phyloP scores from a whole-genome alignment of 495 filamentous ascomycete species.

The Daldinia grandis region DNA sequence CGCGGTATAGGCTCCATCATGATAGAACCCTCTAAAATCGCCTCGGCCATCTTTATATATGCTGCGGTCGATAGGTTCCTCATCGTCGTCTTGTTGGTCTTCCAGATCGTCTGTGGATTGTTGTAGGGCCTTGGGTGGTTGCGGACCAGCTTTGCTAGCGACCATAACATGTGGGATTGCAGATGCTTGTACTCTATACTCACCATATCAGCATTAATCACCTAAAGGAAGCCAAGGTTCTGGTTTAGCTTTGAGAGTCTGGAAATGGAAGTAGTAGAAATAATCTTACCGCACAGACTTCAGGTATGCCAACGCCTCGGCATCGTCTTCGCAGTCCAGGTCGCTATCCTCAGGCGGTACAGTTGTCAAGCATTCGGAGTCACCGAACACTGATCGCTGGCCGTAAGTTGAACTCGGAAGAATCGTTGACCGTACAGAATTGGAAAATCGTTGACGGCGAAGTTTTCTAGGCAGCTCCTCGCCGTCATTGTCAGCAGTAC shows the following conservation, averaged over 20 bases:
- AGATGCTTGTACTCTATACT: conserved; percentile 74
- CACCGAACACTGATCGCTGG: conserved; percentile 79
- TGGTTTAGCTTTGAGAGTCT: conserved; percentile 37
- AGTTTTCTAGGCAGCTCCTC: conserved; percentile 26
- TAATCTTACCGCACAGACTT: conserved; percentile 78
- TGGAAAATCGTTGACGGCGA: conserved; percentile 2
- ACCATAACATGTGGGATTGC: conserved; percentile 71
- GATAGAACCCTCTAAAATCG: conserved; percentile 68
- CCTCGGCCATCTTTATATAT: conserved; percentile 55
- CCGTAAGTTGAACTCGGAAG: conserved; percentile 72
- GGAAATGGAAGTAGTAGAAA: conserved; percentile 24
- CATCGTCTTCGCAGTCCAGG: conserved; percentile 64
- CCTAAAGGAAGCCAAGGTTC: conserved; percentile 32
- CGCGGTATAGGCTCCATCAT: conserved; percentile 76
- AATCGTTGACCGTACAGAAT: neutral
- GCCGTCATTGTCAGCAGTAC: conserved; percentile 36
- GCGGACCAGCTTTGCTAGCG: conserved; percentile 60
- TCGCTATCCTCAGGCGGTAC: conserved; percentile 53
- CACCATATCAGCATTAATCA: conserved; percentile 52
- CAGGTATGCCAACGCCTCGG: conserved; percentile 77
- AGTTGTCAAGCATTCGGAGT: conserved; percentile 63
- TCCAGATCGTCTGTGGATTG: conserved; percentile 21
- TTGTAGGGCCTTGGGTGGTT: conserved; percentile 48
- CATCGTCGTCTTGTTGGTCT: conserved; percentile 37
- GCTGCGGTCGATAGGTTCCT: conserved; percentile 48